phyloP scores from a whole-genome alignment of 306 rosid genomes.

The Hylodesmum podocarpum region DNA sequence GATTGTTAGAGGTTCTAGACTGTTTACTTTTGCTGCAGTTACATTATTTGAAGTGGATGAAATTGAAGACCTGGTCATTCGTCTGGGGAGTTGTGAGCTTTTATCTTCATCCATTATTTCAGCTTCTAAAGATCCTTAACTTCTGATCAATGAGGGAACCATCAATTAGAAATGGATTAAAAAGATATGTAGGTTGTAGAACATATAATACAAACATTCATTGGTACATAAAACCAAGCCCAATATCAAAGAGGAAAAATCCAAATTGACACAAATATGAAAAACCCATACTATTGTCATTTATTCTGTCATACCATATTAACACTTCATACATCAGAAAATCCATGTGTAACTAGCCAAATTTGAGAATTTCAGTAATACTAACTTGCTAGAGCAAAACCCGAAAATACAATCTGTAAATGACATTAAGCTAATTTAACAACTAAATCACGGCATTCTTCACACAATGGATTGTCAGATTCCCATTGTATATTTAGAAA shows the following conservation, averaged over 20 bases:
- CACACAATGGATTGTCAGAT: neutral
- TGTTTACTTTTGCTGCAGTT: constrained; percentile 38
- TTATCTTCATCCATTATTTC: constrained; percentile 57
- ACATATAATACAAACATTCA: neutral
- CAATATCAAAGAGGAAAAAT: neutral
- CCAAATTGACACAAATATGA: neutral
- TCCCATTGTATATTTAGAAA: neutral
- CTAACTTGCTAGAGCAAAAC: neutral
- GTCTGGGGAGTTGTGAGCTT: constrained; percentile 49
- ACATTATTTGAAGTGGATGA: constrained; percentile 42
- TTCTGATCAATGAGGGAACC: constrained; percentile 17
- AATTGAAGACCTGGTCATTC: constrained; percentile 63
- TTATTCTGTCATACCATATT: neutral
- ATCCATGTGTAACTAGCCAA: neutral
- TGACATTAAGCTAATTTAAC: neutral
- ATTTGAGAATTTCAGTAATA: neutral
- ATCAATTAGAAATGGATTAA: neutral
- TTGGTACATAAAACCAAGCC: constrained; percentile 7
- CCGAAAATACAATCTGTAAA: neutral
- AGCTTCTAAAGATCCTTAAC: neutral
- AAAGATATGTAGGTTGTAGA: neutral
- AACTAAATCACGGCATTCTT: neutral
- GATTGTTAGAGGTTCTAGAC: constrained; percentile 40
- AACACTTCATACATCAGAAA: neutral
- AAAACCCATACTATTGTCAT: neutral